Evolutionary conservation across 2,329 filamentous ascomycete species (phyloP), one percentile per base, ranked within the genome.

Genomic region (Aspergillus hortae): DNA sequence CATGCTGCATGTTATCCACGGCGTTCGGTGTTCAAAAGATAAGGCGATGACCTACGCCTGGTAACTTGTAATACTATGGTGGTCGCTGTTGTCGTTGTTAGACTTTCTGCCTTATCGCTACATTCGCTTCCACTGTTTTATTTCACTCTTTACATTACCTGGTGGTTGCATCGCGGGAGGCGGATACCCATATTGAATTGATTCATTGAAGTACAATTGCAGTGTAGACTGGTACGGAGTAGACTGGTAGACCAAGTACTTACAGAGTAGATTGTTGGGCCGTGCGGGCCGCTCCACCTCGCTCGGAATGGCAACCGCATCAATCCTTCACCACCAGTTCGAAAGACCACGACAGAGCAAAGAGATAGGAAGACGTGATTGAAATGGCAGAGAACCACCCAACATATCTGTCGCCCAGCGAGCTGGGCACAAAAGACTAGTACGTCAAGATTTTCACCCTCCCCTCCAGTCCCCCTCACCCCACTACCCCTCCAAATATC

Each of bases 401-500:
- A n/a, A 73, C 73, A 1, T 83, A 88, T 62, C 85, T 96, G 23
- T 82, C 88, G 59, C 89, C 91, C 15, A 95, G 81, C 78, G 67
- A 83, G 69, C 82, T 97, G 27, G 92, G 92, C 46, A 96, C 90
- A 27, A 95, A 90, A 73, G 86, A 92, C 78, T 95, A 95, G 90
- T 95, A 77, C 63, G 84, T 79, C 2, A 19, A 23, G 14, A 15
- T 36, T 46, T 14, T 23, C 30, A 52, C n/a, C 46, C 17, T 17
- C 19, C 41, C 15, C 21, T 15, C 14, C 27, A 5, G 6, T 23
- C 23, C 23, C 23, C 6, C 19, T 43, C 17, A 2, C 19, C 19
- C 5, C 27, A 14, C 35, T 52, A 38, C 53, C 52, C 42, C 52
- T 47, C 44, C 23, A 23, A 23, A 23, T 6, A 23, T 23, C 23